These are phyloP conservation scores for Stygiomarasmius scandens DNA, from an alignment of 1,284 basidiomycete species.

Conservation along the genomic window DNA sequence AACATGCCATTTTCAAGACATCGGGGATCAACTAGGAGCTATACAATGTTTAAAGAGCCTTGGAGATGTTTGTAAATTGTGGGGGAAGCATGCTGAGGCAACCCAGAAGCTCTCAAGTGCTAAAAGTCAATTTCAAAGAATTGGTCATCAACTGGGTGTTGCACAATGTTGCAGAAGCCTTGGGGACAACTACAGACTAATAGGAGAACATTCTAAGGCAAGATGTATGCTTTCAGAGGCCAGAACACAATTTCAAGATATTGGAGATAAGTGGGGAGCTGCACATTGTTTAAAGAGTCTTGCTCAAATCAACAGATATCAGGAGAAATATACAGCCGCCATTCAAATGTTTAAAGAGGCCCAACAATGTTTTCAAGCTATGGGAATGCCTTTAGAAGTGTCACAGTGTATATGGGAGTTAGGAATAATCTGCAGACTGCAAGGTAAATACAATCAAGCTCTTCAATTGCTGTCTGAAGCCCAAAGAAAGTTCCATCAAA, in stretches of 20 bases:
- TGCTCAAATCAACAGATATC: neutral
- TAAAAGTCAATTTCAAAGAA: neutral
- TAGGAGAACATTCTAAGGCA: slow-evolving; percentile 2
- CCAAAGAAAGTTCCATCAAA: no score
- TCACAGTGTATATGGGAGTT: slow-evolving; percentile 2
- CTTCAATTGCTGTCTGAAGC: no score
- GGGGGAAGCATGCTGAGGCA: slow-evolving; percentile 6
- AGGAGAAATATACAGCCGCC: slow-evolving; percentile 13
- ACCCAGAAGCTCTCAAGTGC: neutral
- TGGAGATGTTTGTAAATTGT: slow-evolving; percentile 9
- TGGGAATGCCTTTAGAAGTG: slow-evolving; percentile 7
- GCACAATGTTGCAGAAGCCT: slow-evolving; percentile 8
- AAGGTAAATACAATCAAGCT: neutral
- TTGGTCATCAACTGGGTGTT: slow-evolving; percentile 3
- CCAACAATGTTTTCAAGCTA: slow-evolving; percentile 1
- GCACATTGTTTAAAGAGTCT: slow-evolving; percentile 6
- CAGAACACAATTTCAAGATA: neutral
- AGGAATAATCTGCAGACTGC: neutral
- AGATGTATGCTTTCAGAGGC: slow-evolving; percentile 1
- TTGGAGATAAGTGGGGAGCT: slow-evolving; percentile 3
- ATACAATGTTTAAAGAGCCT: slow-evolving; percentile 10
- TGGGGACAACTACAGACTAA: neutral
- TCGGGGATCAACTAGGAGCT: slow-evolving; percentile 6
- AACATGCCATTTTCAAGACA: slow-evolving; percentile 1
- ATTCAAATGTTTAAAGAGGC: slow-evolving; percentile 6